These are phyloP conservation scores for Flaveria trinervia DNA, from an alignment of 129 eudicot species.

Conservation along the genomic window DNA sequence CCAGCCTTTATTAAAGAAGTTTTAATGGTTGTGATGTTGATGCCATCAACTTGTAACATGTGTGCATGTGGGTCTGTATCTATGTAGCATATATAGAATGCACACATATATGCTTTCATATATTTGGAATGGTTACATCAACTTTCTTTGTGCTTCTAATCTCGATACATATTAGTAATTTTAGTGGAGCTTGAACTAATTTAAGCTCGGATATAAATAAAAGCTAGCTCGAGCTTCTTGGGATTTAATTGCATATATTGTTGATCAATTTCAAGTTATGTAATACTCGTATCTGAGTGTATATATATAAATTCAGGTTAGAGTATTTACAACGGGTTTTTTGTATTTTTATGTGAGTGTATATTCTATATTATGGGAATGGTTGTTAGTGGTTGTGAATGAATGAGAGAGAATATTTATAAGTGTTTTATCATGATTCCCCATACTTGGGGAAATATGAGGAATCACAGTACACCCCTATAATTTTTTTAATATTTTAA, in stretches of 20 bases:
- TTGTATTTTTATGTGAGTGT: too few relatives aligned
- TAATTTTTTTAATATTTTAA: too few relatives aligned
- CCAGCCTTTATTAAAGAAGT: conserved; percentile 5
- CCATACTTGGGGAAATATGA: too few relatives aligned
- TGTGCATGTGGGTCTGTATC: conserved; percentile 9
- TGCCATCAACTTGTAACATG: conserved; percentile 28
- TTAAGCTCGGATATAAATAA: not conserved
- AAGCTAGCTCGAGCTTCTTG: not conserved
- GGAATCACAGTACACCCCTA: too few relatives aligned
- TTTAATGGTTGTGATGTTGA: conserved; percentile 34
- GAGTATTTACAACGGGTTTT: too few relatives aligned
- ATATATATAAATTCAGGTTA: not conserved
- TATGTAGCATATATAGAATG: conserved; percentile 7
- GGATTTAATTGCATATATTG: not conserved
- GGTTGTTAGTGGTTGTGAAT: too few relatives aligned
- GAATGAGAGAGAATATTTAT: too few relatives aligned
- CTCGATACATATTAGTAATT: not conserved
- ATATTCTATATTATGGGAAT: too few relatives aligned
- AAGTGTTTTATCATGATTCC: too few relatives aligned
- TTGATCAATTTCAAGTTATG: not conserved
- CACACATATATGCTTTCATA: conserved; percentile 2
- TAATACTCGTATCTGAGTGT: not conserved
- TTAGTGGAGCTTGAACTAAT: not conserved
- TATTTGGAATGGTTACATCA: conserved; percentile 10
- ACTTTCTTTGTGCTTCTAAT: conserved; percentile 10